A percentile compares a stretch with the other conserved stretches of the same genome.
Conservation (phyloP, 441 rosid genomes). For the Raphanus hybrid region DNA sequence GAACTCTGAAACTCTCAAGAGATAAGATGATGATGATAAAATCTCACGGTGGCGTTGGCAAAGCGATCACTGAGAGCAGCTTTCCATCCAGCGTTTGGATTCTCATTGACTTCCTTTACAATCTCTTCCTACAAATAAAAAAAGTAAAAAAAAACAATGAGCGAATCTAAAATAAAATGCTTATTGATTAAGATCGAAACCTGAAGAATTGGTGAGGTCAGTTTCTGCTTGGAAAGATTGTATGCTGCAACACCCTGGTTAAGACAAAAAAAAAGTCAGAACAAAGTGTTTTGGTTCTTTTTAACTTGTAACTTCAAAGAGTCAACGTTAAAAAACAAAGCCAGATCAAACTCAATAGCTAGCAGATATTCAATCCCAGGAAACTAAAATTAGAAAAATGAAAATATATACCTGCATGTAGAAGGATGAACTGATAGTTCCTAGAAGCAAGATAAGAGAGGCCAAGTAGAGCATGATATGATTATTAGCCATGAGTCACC, state of each 20-base stretch:
- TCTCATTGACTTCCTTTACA: slow-evolving; percentile 64
- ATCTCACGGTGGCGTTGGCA: slow-evolving; percentile 71
- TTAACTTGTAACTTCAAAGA: neutral
- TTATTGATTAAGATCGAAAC: slow-evolving; percentile 14
- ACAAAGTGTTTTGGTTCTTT: no score
- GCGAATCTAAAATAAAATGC: neutral
- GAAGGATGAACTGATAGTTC: slow-evolving; percentile 32
- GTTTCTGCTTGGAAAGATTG: slow-evolving; percentile 31
- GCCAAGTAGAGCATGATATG: neutral
- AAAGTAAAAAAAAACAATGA: neutral
- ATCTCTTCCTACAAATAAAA: slow-evolving; percentile 65
- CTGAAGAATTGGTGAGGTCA: slow-evolving; percentile 41
- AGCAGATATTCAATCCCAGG: neutral
- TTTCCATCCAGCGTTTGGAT: slow-evolving; percentile 91
- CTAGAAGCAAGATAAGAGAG: slow-evolving; percentile 39
- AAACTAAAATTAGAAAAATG: neutral
- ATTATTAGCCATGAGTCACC: slow-evolving; percentile 31
- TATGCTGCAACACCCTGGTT: slow-evolving; percentile 27
- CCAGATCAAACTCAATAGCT: neutral
- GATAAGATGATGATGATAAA: no score
- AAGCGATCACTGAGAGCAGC: slow-evolving; percentile 73
- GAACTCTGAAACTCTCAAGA: no score
- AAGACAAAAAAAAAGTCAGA: neutral
- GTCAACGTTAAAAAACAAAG: neutral
- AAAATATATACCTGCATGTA: slow-evolving; percentile 42